These are phyloP conservation scores for Coniella lustricola DNA, from an alignment of 2,329 filamentous ascomycete species.

Conservation along the genomic window DNA sequence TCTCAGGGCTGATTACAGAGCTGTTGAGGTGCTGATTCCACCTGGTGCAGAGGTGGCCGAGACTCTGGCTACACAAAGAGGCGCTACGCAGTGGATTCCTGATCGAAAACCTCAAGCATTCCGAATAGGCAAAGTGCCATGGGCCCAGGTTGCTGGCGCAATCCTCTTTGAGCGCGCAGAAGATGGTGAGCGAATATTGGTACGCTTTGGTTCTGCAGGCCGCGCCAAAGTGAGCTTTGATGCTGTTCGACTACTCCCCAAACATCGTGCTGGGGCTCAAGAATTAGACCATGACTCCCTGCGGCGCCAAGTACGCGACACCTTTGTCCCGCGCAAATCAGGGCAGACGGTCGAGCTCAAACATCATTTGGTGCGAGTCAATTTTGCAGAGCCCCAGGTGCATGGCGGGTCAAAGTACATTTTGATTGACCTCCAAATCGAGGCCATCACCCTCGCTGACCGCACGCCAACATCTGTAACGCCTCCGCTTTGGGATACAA, in stretches of 20 bases:
- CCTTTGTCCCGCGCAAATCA: not conserved
- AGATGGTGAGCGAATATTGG: not conserved
- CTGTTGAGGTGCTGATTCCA: not conserved
- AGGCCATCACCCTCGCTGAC: not conserved
- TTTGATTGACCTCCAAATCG: not conserved
- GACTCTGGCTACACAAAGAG: not conserved
- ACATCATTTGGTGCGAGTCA: not conserved
- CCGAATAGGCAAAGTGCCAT: not conserved
- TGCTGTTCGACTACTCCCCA: not conserved
- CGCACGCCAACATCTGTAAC: not conserved
- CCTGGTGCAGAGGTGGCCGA: not conserved
- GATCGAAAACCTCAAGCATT: not conserved
- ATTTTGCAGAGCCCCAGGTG: conserved; percentile 1
- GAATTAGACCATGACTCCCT: not conserved
- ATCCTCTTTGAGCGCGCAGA: conserved; percentile 2
- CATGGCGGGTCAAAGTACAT: conserved; percentile 1
- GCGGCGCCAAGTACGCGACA: not conserved
- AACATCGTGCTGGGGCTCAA: not conserved
- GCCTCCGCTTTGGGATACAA: not conserved
- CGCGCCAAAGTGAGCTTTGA: conserved; percentile 1
- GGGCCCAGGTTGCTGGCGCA: not conserved
- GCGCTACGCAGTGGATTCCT: not conserved
- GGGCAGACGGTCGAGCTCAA: not conserved
- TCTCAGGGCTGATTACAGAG: not conserved
- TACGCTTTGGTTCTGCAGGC: not conserved